Conservation (phyloP, 768 basidiomycete genomes). For the Ramaria rubella region DNA sequence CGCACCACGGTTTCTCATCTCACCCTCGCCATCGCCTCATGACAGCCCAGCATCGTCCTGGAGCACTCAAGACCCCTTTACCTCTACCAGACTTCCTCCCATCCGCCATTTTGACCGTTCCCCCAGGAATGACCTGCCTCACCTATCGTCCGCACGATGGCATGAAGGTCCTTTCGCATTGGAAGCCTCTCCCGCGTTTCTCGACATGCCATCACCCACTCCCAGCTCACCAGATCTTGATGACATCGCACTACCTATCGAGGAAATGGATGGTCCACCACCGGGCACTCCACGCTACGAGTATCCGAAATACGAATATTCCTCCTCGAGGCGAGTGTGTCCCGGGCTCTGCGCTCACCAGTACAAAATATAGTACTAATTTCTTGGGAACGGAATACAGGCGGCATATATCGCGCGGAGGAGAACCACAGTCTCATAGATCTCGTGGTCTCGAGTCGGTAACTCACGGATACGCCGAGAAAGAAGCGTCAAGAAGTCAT, state of each 20-base stretch:
- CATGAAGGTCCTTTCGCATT: not conserved
- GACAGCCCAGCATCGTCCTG: not conserved
- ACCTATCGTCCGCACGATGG: conserved; percentile 2
- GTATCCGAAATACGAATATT: not conserved
- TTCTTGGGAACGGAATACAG: not conserved
- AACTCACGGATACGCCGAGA: not conserved
- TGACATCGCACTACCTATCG: not conserved
- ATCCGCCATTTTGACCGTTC: not conserved
- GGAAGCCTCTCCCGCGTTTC: not conserved
- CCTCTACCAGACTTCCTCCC: not conserved
- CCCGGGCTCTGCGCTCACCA: not conserved
- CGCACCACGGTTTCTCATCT: not conserved
- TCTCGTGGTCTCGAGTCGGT: not conserved
- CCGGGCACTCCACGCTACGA: not conserved
- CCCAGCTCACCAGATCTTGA: not conserved
- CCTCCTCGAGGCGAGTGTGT: not conserved
- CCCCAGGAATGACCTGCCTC: conserved; percentile 1
- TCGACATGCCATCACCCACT: not conserved
- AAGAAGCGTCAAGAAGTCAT: no score
- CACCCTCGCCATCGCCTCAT: not conserved
- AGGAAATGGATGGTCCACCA: no score
- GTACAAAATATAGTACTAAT: no score
- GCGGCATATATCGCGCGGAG: not conserved
- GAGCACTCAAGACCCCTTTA: no score
- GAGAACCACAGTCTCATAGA: not conserved